Base-by-base conservation (phyloP, 2,329 filamentous ascomycete genomes). In the Cercospora sojina region DNA sequence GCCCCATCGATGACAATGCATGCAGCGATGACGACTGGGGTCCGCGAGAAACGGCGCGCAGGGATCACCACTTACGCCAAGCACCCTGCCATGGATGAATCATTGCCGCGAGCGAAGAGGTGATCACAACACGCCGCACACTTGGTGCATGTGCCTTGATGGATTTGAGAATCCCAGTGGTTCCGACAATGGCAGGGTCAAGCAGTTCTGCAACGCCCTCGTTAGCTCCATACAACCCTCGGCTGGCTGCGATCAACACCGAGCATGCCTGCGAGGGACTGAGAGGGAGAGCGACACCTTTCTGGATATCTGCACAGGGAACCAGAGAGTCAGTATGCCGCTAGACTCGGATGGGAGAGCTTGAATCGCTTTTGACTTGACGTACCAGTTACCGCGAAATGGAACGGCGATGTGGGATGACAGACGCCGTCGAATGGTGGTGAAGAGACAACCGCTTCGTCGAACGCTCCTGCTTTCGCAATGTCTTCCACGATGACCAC, bases 401-500 rank as follows among this genome's bases (percentile, higher is more conserved):
- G 75, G 3, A 82, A 57, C 8, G 80, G 76, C 9, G 79, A 79
- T 0, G 84, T 83, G 9, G 82, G 74, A 69, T 85, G 83, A 20
- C 79, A 74, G 59, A 85, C 77, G 5, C 80, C 82, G 1, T 77
- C 73, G 18, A 78, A 76, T 8, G 79, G 78, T 62, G 58, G 58
- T 49, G 58, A 23, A 27, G 58, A 47, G 20, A 69, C 67, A 16
- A 73, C 67, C 4, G 67, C 69, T 18, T 66, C 64, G 64, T 72
- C 66, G 62, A 70, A 73, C 5, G 71, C 71, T 3, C 64, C 68
- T 10, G 66, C 66, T 20, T 35, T 41, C 20, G 64, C 62, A 67
- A 72, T 71, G 59, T 73, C 68, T 3, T 76, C 66, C 6, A 79
- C 74, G 3, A 80, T 72, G 29, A 81, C 78, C 53, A 84, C 80